These are phyloP conservation scores for Schrenkiella parvula DNA, from an alignment of 345 rosid species.

Conservation along the genomic window DNA sequence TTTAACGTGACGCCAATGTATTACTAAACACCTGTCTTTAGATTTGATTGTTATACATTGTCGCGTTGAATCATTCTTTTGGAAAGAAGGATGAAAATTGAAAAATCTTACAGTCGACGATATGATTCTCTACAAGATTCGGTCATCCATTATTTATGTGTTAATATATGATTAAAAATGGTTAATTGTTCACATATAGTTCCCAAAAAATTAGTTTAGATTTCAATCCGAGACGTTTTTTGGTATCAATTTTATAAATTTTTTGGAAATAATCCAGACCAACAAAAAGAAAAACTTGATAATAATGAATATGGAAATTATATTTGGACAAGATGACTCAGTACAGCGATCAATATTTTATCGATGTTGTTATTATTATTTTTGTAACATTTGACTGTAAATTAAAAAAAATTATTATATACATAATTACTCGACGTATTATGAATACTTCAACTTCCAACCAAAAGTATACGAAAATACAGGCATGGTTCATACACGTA, in stretches of 20 bases:
- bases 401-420: no score
- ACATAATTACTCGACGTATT: no score
- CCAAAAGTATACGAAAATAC: no score
- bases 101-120: slow-evolving; percentile 8
- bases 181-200: neutral
- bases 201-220: neutral
- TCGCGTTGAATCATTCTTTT: neutral
- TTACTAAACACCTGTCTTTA: slow-evolving; percentile 3
- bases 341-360: no score
- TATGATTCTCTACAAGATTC: neutral
- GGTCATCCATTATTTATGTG: neutral
- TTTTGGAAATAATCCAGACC: no score
- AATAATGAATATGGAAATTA: no score
- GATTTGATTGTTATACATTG: neutral
- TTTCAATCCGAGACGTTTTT: neutral
- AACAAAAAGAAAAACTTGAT: no score
- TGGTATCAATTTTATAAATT: neutral
- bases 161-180: neutral
- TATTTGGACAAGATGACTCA: no score
- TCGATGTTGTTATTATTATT: no score
- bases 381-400: no score
- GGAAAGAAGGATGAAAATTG: neutral
- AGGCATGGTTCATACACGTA: no score
- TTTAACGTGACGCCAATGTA: slow-evolving; percentile 21
- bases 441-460: no score